Base-by-base conservation (phyloP, 139 green algal genomes). In the Ulvella scutata region DNA sequence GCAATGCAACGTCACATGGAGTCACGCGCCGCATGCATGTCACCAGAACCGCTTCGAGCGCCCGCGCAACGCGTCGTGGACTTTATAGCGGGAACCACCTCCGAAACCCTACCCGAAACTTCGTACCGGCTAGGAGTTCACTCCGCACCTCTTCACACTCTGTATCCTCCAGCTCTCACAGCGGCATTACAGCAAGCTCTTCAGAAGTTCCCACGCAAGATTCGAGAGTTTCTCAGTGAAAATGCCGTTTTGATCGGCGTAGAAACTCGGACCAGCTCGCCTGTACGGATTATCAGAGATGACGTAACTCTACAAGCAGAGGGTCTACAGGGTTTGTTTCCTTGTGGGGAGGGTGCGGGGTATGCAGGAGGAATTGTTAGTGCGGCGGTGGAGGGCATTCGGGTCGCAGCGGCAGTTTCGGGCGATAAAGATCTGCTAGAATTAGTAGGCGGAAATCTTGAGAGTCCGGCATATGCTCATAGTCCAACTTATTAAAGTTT, bases 321-420 rank as follows among this genome's bases (percentile, higher is more conserved):
- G 4, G 80, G 38, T 4, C 37, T 85, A 43, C n/a, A 29, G 2
- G 88, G 87, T 20, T 82, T 96, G 21, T 93, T 87, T 76, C 91
- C 91, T 0, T 82, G 79, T 34, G 90, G 90, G 2, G 90, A 94
- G 75, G 91, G 91, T 26, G 91, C 91, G 20, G 91, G 91, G 3
- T 94, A 94, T 75, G 91, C 91, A 3, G 91, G 91, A 26, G 91
- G 91, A 31, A 96, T 96, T 72, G 85, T 96, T 10, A 88, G 79
- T 3, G 86, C 90, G 4, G 88, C 89, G 3, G 90, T 96, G 29
- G 91, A 96, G 72, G 91, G 90, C 17, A 61, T 91, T 51, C 37
- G 72, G 9, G 79, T 88, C 40, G 86, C 77, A 2, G 26, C 51
- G 28, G 75, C 77, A 0, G 59, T 90, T 26, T 31, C 51, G 51